Base-by-base conservation (phyloP, 768 basidiomycete genomes). In the Lactarius sanguifluus region DNA sequence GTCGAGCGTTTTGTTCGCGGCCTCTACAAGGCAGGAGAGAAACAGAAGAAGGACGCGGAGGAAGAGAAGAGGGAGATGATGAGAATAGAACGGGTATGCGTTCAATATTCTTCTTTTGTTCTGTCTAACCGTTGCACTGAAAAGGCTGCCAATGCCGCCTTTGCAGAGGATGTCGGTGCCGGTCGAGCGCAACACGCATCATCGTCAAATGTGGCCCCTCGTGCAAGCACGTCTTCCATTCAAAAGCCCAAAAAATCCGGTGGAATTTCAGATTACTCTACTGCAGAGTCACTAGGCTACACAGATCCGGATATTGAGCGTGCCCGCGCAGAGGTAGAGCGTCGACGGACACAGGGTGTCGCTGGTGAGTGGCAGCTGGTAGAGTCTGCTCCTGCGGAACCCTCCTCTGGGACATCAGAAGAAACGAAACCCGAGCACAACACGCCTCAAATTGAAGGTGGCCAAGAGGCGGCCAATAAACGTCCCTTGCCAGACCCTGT, bases 21-120 rank as follows among this genome's bases (percentile, higher is more conserved):
- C 45, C 83, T 98, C 52, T 99, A 98, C 85, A 98, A 98, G 81
- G 78, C 85, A 4, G 93, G 96, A 2, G 92, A 92, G 77, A 92
- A 91, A 79, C 86, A 86, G 67, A 91, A 90, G 81, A 88, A 88
- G 75, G 91, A 94, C 65, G 78, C 79, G 50, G 92, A 92, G 70
- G 91, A 96, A 74, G 94, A 96, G 78, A 88, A 86, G 73, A 78
- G 88, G 66, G 93, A 97, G 75, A 94, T 99, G 85, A 87, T 81
- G 10, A 77, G 87, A 64, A 88, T 99, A 62, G 93, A 97, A 71
- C 85, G 84, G 80, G 96, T 91, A 62, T 15, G 81, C 72, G 5
- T 6, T 70, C 9, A 12, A 13, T 28, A 32, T 30, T 34, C 32
- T 8, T 55, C 59, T 54, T 61, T 54, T 55, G 28, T 32, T 62